Evolutionary conservation across 495 filamentous ascomycete species (phyloP).

Genomic region (Aspergillus hancockii): DNA sequence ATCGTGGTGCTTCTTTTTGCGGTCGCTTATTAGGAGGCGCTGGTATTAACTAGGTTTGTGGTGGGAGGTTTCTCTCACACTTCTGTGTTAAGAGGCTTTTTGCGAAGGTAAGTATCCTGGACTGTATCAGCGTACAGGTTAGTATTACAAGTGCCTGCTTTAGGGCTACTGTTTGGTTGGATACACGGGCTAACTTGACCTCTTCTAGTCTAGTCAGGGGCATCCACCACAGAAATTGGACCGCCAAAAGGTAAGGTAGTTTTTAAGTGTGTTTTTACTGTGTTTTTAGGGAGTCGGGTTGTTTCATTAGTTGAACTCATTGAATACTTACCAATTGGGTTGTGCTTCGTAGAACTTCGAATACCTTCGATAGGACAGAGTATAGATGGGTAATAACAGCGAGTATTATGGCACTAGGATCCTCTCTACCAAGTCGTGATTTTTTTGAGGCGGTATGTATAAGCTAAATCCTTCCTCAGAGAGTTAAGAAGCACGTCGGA

Average conservation of each 20-base stretch:
- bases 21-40: background rate
- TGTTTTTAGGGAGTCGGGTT: background rate
- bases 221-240: background rate
- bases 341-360: background rate
- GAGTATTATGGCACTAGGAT: background rate
- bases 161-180: background rate
- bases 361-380: background rate
- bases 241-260: background rate
- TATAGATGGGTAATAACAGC: background rate
- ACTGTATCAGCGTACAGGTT: background rate
- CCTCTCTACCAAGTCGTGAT: background rate
- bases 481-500: background rate
- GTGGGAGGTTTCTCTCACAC: background rate
- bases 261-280: background rate
- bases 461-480: background rate
- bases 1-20: background rate
- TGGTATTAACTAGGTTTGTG: background rate
- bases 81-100: no score
- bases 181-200: background rate
- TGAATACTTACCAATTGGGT: background rate
- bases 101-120: no score
- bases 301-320: background rate
- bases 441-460: background rate
- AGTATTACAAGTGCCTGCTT: background rate
- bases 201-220: constrained; percentile 8